phyloP scores from a whole-genome alignment of 331 rosid species.

The Stylosanthes scabra region DNA sequence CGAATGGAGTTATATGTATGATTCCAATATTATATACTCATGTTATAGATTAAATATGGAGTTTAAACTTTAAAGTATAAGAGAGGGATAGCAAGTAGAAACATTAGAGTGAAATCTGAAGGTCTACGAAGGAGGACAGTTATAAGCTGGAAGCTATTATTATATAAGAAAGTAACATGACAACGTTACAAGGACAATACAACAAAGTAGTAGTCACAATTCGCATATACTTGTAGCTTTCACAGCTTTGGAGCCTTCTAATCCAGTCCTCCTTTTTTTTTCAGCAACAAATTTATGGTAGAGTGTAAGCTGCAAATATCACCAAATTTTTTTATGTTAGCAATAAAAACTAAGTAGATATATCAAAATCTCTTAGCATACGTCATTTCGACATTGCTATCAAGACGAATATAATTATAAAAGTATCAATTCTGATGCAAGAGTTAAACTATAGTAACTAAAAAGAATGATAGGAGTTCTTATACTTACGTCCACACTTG shows the following conservation, averaged over 20 bases:
- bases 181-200: conserved; percentile 10
- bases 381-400: no score
- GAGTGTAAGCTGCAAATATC: conserved; percentile 62
- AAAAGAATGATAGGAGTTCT: neutral
- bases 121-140: conserved; percentile 21
- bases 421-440: no score
- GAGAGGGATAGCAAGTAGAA: no score
- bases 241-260: conserved; percentile 19
- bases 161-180: conserved; percentile 27
- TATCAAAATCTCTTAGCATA: neutral
- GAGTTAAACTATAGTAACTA: no score
- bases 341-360: neutral
- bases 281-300: conserved; percentile 48
- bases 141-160: conserved; percentile 45
- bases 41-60: no score
- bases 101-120: no score
- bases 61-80: no score
- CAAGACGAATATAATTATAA: no score
- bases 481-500: conserved; percentile 73
- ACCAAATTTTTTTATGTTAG: conserved; percentile 23
- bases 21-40: no score
- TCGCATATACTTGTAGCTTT: conserved; percentile 32
- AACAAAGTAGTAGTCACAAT: conserved; percentile 17
- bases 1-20: neutral
- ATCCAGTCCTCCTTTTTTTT: conserved; percentile 27